phyloP scores from a whole-genome alignment of 768 basidiomycete genomes.

The Mrakia gelida region DNA sequence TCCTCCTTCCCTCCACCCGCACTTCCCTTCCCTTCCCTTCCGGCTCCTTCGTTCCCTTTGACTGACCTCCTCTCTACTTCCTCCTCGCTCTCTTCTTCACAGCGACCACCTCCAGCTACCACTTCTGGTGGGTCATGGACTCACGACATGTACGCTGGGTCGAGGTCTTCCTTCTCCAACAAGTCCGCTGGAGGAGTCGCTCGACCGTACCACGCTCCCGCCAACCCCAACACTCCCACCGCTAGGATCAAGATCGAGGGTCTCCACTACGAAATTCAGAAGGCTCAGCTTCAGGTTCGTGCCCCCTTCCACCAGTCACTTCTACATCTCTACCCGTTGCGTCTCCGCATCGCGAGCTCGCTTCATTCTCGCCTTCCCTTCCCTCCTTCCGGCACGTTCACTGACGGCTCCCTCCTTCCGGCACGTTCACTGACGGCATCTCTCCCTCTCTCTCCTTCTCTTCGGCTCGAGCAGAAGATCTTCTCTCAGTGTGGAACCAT shows the following conservation, averaged over 20 bases:
- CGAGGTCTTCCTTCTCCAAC: neutral
- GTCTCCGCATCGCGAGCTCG: neutral
- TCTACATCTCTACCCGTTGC: neutral
- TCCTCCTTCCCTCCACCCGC: neutral
- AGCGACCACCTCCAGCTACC: constrained; percentile 29
- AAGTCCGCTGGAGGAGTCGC: neutral
- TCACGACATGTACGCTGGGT: constrained; percentile 24
- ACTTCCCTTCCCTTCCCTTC: neutral
- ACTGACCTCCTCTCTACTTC: neutral
- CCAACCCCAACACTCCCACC: constrained; percentile 7
- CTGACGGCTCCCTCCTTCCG: neutral
- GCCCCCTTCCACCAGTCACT: neutral
- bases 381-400: neutral
- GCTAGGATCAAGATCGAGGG: constrained; percentile 26
- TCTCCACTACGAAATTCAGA: constrained; percentile 30
- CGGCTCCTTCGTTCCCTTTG: neutral
- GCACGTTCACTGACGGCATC: neutral
- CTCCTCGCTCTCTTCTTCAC: neutral
- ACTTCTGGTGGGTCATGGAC: constrained; percentile 11
- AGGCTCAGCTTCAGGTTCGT: constrained; percentile 26
- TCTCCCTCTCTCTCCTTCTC: neutral
- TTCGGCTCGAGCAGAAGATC: constrained; percentile 20
- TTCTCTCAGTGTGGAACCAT: constrained; percentile 25
- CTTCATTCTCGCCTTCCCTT: neutral
- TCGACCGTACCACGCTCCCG: neutral